phyloP scores from a whole-genome alignment of 2,329 filamentous ascomycete species.

The Trichoderma atroviride region DNA sequence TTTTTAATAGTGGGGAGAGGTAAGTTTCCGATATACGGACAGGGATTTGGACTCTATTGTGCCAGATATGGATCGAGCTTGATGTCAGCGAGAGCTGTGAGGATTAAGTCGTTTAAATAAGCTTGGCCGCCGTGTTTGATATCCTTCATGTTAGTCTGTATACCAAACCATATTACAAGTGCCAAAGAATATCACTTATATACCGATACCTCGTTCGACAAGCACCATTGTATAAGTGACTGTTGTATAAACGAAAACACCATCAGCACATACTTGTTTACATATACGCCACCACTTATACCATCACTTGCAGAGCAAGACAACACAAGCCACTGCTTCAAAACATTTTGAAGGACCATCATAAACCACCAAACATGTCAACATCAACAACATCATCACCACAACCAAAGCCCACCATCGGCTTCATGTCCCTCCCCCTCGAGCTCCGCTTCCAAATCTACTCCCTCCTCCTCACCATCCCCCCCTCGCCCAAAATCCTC shows the following conservation, averaged over 20 bases:
- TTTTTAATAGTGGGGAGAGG: not conserved
- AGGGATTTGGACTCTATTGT: not conserved
- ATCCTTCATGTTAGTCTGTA: not conserved
- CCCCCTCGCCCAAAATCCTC: constrained; percentile 33
- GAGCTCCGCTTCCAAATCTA: constrained; percentile 54
- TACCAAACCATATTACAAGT: not conserved
- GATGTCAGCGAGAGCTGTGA: not conserved
- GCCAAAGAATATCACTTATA: not conserved
- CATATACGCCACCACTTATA: not conserved
- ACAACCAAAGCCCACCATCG: not conserved
- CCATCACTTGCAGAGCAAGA: not conserved
- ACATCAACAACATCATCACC: not conserved
- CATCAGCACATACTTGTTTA: not conserved
- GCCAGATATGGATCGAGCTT: not conserved
- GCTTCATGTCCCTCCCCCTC: constrained; percentile 47
- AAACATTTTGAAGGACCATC: not conserved
- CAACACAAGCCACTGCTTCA: not conserved
- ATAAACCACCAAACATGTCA: constrained; percentile 8
- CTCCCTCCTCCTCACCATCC: constrained; percentile 45
- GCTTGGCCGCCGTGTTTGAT: not conserved
- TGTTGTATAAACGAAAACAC: not conserved
- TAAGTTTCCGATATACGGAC: constrained; percentile 7
- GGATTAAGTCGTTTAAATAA: constrained; percentile 8
- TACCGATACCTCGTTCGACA: not conserved
- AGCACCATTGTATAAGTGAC: not conserved